phyloP scores from a whole-genome alignment of 441 rosid species.

The Arabidopsis hybrid region DNA sequence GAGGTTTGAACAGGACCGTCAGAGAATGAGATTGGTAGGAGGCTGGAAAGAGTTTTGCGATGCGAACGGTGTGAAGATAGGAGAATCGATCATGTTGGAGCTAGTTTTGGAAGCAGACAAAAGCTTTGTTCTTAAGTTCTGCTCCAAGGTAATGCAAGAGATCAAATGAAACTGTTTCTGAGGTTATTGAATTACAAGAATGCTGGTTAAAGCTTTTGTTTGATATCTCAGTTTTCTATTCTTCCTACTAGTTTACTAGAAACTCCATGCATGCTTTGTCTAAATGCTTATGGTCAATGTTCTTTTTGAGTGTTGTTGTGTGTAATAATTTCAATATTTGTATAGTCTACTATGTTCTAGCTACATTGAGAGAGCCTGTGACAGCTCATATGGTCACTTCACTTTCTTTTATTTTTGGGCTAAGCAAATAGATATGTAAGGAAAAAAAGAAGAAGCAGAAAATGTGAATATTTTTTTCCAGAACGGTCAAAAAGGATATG shows the following conservation, averaged over 20 bases:
- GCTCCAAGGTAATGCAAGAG: neutral
- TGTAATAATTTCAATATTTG: too few species aligned
- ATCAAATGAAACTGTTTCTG: neutral
- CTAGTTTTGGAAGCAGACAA: neutral
- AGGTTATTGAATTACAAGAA: neutral
- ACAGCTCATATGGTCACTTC: neutral
- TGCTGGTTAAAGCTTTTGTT: neutral
- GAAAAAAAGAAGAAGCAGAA: too few species aligned
- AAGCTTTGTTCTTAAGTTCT: neutral
- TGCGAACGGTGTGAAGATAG: neutral
- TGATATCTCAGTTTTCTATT: too few species aligned
- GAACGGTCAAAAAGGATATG: too few species aligned
- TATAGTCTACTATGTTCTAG: too few species aligned
- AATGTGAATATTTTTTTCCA: too few species aligned
- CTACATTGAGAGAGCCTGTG: neutral
- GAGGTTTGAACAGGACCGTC: neutral
- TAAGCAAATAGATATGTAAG: too few species aligned
- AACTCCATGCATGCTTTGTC: too few species aligned
- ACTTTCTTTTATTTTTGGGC: too few species aligned
- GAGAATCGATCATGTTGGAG: neutral
- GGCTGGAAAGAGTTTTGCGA: conserved; percentile 3
- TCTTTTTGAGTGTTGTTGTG: neutral
- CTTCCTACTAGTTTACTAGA: too few species aligned
- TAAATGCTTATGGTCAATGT: too few species aligned
- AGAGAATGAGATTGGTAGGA: neutral